Evolutionary conservation across 257 asterid genomes (phyloP), one percentile per base, ranked within the genome.

Genomic region (Phtheirospermum japonicum): DNA sequence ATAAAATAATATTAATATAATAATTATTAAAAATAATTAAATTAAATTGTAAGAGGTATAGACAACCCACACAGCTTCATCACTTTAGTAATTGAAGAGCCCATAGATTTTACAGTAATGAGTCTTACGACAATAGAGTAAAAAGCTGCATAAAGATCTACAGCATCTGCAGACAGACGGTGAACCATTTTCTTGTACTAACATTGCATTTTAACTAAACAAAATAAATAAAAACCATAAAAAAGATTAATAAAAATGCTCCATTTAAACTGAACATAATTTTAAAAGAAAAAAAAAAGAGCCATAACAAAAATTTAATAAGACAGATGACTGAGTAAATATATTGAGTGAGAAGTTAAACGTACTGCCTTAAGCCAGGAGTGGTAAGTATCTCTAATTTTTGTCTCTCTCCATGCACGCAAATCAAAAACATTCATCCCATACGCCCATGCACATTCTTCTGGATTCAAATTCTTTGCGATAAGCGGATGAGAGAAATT

Each of bases 361-460:
- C 20, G 60, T 77, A 91, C 98, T 96, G 86, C 87, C 65, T 81
- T 84, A 46, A 86, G 84, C 98, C 98, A 88, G 34, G 90, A 37
- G 59, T 88, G 95, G 69, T 91, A 91, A 46, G 92, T 84, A 40
- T 86, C 89, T 66, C 90, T 82, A 12, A 92, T 86, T 71, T 76
- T 74, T 39, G 88, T 89, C 64, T 75, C 74, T 66, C 97, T 80
- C 99, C 99, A 92, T 18, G 86, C 80, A 17, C 76, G 78, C 71
- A 92, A 69, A 72, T 92, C 99, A 65, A 92, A 92, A 31, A 92
- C 82, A 74, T 92, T 92, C 99, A 92, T 92, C 67, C 99, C 97
- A 64, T 89, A 92, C 13, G 96, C 99, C 99, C 99, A 92, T 19
- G 99, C 99, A 72, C 99, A 92, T 59, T 89, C 93, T 28, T 87